Percentiles rank a stretch among this genome's conserved stretches.
Evolutionary conservation across 495 filamentous ascomycete genomes (phyloP).

Genomic region (Antarctomyces pellizariae): DNA sequence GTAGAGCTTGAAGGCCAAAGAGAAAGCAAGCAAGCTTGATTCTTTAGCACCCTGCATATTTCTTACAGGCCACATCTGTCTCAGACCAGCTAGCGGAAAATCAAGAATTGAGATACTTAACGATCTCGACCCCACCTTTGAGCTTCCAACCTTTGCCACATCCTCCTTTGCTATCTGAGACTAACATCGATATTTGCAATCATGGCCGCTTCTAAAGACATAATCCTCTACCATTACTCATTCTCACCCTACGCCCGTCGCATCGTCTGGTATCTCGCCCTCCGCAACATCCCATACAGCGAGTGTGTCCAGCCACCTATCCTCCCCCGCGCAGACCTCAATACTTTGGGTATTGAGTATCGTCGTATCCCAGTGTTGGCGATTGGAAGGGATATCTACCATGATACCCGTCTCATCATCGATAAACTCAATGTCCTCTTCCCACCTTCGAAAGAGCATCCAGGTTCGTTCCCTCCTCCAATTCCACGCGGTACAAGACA

Average conservation of each 20-base stretch:
- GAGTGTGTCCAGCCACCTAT: constrained; percentile 37
- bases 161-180: constrained; percentile 1
- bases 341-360: constrained; percentile 30
- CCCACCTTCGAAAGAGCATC: constrained; percentile 11
- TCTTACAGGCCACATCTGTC: too few relatives aligned
- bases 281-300: constrained; percentile 30
- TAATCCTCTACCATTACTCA: constrained; percentile 31
- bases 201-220: constrained; percentile 9
- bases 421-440: constrained; percentile 27
- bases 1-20: too few relatives aligned
- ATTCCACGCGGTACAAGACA: neutral
- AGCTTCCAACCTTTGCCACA: too few relatives aligned
- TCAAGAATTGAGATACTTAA: too few relatives aligned
- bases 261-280: constrained; percentile 32
- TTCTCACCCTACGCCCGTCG: constrained; percentile 33
- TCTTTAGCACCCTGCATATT: too few relatives aligned
- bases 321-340: constrained; percentile 33
- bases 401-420: constrained; percentile 36
- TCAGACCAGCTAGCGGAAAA: too few relatives aligned
- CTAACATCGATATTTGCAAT: neutral
- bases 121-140: too few relatives aligned
- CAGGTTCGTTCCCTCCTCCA: constrained; percentile 3
- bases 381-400: constrained; percentile 30
- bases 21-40: too few relatives aligned
- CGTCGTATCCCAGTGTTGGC: constrained; percentile 40